These are phyloP conservation scores for Lippia alba DNA, from an alignment of 305 asterid species.

Conservation along the genomic window DNA sequence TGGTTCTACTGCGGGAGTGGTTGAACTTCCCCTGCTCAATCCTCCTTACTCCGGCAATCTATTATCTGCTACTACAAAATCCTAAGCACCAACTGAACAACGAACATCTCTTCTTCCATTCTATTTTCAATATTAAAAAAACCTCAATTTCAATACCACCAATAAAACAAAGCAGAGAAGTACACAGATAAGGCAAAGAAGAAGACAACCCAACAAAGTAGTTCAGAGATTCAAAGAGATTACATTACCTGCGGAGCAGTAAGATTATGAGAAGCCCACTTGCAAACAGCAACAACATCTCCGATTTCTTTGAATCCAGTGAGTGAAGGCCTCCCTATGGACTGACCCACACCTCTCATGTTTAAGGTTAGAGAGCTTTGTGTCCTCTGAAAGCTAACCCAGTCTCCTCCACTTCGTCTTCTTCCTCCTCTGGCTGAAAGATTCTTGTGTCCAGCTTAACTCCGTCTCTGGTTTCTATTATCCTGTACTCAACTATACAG, in stretches of 20 bases:
- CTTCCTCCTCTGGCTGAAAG: constrained; percentile 39
- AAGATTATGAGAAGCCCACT: constrained; percentile 49
- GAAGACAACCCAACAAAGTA: neutral
- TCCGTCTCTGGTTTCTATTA: constrained; percentile 54
- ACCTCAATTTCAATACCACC: neutral
- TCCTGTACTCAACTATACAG: constrained; percentile 39
- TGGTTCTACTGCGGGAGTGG: too few relatives aligned
- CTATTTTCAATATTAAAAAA: neutral
- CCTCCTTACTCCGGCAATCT: neutral
- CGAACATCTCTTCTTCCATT: neutral
- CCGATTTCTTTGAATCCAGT: constrained; percentile 52
- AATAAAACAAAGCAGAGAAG: too few relatives aligned
- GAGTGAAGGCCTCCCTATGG: constrained; percentile 53
- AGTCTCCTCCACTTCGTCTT: neutral
- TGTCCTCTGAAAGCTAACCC: constrained; percentile 53
- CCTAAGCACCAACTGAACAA: too few relatives aligned
- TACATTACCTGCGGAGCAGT: constrained; percentile 55
- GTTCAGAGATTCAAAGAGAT: neutral
- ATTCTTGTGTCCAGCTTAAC: constrained; percentile 44
- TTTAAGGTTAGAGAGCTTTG: constrained; percentile 60
- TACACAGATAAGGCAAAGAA: neutral
- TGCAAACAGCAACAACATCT: constrained; percentile 58
- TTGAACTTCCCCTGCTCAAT: too few relatives aligned
- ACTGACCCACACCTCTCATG: constrained; percentile 64
- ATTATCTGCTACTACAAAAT: neutral